A percentile compares a stretch with the other conserved stretches of the same genome.
phyloP scores from a whole-genome alignment of 1,139 yeast genomes.

The Pichia sp. region DNA sequence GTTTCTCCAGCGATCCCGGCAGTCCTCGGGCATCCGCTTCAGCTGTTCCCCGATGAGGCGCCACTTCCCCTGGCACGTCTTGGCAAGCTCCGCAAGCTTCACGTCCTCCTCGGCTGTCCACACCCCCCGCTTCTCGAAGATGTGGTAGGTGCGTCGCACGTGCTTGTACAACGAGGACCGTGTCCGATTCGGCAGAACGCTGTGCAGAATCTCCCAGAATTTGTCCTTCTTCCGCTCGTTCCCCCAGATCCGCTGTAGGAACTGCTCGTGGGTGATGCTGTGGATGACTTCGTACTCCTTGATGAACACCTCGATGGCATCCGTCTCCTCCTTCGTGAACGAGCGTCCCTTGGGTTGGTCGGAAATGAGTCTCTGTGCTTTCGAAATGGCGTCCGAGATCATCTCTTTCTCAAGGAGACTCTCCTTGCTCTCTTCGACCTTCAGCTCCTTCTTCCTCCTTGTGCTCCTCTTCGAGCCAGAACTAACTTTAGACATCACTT shows the following conservation, averaged over 20 bases:
- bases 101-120: conserved; percentile 84
- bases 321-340: conserved; percentile 62
- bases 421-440: background rate
- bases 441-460: background rate
- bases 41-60: conserved; percentile 69
- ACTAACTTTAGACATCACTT: conserved; percentile 1
- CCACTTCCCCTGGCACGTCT: conserved; percentile 78
- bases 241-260: conserved; percentile 85
- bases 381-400: conserved; percentile 35
- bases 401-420: conserved; percentile 14
- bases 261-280: conserved; percentile 58
- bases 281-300: conserved; percentile 61
- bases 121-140: conserved; percentile 79
- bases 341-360: conserved; percentile 36
- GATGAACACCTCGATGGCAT: conserved; percentile 69
- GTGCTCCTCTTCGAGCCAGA: background rate
- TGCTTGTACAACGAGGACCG: conserved; percentile 89
- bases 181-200: conserved; percentile 76
- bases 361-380: conserved; percentile 31
- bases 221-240: conserved; percentile 78
- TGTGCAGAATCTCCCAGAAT: conserved; percentile 80
- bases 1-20: conserved; percentile 94
- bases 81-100: conserved; percentile 56
- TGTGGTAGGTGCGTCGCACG: conserved; percentile 82
- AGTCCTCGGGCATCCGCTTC: conserved; percentile 96